Conservation (phyloP, 305 asterid species). For the Solanum hybrid region DNA sequence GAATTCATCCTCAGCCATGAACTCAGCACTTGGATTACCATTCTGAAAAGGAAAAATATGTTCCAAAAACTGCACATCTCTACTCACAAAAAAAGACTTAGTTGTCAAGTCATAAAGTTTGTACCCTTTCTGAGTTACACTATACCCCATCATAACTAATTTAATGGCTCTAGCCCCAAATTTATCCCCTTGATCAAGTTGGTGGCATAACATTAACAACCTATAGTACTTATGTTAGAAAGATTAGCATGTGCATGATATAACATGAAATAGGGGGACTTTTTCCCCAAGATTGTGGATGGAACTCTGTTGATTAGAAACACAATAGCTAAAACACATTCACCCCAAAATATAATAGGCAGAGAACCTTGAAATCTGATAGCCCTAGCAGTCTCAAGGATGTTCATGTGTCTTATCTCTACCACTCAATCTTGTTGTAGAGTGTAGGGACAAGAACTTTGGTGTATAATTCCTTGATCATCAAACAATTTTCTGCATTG, state of each 20-base stretch:
- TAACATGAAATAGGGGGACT: background rate
- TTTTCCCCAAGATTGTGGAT: background rate
- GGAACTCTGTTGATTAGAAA: background rate
- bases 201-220: background rate
- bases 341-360: background rate
- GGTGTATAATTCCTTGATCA: background rate
- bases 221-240: background rate
- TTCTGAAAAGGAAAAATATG: background rate
- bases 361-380: background rate
- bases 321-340: background rate
- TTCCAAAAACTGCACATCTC: background rate
- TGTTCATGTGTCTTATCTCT: background rate
- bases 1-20: background rate
- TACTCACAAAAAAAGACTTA: background rate
- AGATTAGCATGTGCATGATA: background rate
- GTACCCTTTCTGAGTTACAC: background rate
- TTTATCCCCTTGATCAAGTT: background rate
- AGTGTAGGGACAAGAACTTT: background rate
- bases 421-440: background rate
- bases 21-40: background rate
- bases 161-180: background rate
- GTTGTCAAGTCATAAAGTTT: background rate
- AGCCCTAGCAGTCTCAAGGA: background rate
- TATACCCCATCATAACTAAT: background rate
- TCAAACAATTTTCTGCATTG: too few relatives aligned